phyloP scores from a whole-genome alignment of 805 yeast species.

The Zygosaccharomyces rouxii region DNA sequence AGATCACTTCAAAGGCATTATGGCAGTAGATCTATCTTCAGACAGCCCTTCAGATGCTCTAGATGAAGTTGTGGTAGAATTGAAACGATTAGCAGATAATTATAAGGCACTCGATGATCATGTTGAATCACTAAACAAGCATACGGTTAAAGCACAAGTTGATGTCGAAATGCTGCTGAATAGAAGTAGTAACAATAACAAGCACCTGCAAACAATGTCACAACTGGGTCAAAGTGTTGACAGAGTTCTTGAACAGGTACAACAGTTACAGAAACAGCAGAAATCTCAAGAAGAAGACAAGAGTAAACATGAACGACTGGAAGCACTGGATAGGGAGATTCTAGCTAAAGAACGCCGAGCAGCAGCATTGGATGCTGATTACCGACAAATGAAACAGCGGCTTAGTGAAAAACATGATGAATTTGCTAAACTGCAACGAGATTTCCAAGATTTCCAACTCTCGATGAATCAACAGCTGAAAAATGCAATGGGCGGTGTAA shows the following conservation, averaged over 20 bases:
- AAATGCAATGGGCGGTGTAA: slow-evolving; percentile 2
- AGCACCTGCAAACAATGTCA: slow-evolving; percentile 15
- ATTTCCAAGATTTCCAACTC: slow-evolving; percentile 5
- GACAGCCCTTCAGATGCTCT: slow-evolving; percentile 4
- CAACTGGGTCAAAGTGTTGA: slow-evolving; percentile 12
- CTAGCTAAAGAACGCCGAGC: slow-evolving; percentile 10
- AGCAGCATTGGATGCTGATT: slow-evolving; percentile 7
- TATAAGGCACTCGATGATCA: slow-evolving; percentile 7
- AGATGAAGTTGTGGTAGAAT: slow-evolving; percentile 11
- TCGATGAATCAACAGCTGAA: slow-evolving; percentile 3
- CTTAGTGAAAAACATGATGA: slow-evolving; percentile 2
- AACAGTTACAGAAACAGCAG: slow-evolving; percentile 5
- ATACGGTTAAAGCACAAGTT: slow-evolving; percentile 12
- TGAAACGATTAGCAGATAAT: slow-evolving; percentile 10
- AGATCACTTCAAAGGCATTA: not conserved
- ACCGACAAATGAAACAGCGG: slow-evolving; percentile 1
- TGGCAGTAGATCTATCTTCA: slow-evolving; percentile 2
- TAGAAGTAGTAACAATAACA: slow-evolving; percentile 17
- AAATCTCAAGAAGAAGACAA: slow-evolving; percentile 1
- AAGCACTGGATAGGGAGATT: slow-evolving; percentile 2
- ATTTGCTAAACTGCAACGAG: slow-evolving; percentile 4
- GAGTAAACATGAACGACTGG: not conserved
- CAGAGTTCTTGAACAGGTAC: slow-evolving; percentile 7
- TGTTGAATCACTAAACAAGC: slow-evolving; percentile 13
- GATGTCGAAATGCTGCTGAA: slow-evolving; percentile 15